Conservation (phyloP, 2,329 filamentous ascomycete genomes). For the Microdochium trichocladiopsis region DNA sequence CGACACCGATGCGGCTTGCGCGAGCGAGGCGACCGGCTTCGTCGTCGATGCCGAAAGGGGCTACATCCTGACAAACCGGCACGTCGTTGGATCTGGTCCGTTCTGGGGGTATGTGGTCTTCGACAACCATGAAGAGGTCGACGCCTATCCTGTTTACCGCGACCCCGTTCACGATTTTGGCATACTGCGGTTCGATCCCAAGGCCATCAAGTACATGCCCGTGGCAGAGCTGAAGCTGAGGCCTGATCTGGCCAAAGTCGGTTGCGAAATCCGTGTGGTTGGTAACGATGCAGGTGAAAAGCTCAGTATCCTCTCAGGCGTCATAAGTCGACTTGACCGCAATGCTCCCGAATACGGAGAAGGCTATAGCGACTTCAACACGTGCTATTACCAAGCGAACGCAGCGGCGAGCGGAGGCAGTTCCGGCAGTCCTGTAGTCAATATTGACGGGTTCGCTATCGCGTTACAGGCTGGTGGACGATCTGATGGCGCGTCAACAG, state of each 20-base stretch:
- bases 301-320: conserved; percentile 92
- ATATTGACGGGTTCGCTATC: conserved; percentile 86
- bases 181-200: conserved; percentile 91
- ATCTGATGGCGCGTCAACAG: conserved; percentile 90
- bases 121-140: conserved; percentile 96
- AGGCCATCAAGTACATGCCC: conserved; percentile 95
- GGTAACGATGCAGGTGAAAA: conserved; percentile 99
- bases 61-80: conserved; percentile 81
- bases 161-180: conserved; percentile 98
- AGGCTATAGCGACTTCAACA: conserved; percentile 96
- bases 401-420: conserved; percentile 94
- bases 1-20: conserved; percentile 90
- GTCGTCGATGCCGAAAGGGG: conserved; percentile 92
- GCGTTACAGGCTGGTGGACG: conserved; percentile 91
- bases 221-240: conserved; percentile 72
- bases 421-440: conserved; percentile 97
- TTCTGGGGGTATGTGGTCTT: conserved; percentile 99
- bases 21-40: conserved; percentile 94
- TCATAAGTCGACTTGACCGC: conserved; percentile 90
- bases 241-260: conserved; percentile 83
- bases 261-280: conserved; percentile 91
- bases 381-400: conserved; percentile 94
- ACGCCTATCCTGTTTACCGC: conserved; percentile 93
- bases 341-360: conserved; percentile 98
- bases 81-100: conserved; percentile 90